Conservation (phyloP, 1,284 basidiomycete genomes). For the Paramarasmius palmivorus region DNA sequence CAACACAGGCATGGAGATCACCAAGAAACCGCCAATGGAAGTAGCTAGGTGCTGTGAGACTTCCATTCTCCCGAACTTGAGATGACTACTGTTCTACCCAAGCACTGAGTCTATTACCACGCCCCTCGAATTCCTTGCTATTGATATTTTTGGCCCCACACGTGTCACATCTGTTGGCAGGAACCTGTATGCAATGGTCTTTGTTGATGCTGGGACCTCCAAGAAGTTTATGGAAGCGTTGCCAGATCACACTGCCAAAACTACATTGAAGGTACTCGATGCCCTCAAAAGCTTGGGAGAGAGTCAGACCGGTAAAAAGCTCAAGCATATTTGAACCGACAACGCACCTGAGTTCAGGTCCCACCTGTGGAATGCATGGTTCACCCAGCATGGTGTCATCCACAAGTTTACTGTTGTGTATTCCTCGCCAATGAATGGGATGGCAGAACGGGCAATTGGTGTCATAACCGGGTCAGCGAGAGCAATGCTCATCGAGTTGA, state of each 20-base stretch:
- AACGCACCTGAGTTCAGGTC: constrained; percentile 4
- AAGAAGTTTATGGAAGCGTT: too few species aligned
- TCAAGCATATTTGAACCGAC: constrained; percentile 2
- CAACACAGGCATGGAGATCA: not conserved
- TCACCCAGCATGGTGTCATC: not conserved
- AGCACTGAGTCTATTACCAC: too few species aligned
- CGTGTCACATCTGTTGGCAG: too few species aligned
- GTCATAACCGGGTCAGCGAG: not conserved
- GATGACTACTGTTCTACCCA: too few species aligned
- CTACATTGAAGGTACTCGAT: not conserved
- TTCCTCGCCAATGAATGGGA: constrained; percentile 4
- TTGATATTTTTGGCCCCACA: too few species aligned
- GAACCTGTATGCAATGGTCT: too few species aligned
- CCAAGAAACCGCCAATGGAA: too few species aligned
- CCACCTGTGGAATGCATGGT: not conserved
- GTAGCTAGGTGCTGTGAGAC: too few species aligned
- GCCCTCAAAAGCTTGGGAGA: not conserved
- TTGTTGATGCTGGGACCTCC: too few species aligned
- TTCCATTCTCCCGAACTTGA: too few species aligned
- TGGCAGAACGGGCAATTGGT: constrained; percentile 5
- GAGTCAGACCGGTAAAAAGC: not conserved
- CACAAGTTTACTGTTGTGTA: not conserved
- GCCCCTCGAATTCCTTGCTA: too few species aligned
- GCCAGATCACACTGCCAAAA: too few species aligned
- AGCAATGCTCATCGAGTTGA: constrained; percentile 1